Evolutionary conservation across 805 yeast genomes (phyloP), one percentile per base, ranked within the genome.

Genomic region (Pichia manshurica): DNA sequence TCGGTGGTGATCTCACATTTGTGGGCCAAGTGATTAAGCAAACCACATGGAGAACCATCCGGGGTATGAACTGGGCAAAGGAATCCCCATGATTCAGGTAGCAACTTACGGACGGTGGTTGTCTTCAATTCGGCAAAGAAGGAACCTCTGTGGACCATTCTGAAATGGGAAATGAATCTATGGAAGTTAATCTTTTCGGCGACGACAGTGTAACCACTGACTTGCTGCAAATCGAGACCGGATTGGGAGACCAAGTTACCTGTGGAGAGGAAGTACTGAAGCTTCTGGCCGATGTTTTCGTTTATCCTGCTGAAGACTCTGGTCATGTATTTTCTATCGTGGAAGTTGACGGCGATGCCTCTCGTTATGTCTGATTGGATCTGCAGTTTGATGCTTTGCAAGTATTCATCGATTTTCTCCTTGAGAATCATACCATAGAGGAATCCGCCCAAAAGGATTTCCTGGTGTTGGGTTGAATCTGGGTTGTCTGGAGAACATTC

Each of bases 131-230:
- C 96, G 39, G 99, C 97, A 66, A 93, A 93, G 82, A 93, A 93
- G 55, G 98, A 88, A 69, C 99, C 99, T 80, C 99, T 85, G 70
- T 93, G 99, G 45, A 93, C 98, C 99, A 93, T 93, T 71, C 99
- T 76, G 78, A 93, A 93, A 73, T 93, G 99, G n/a, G 98, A 83
- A 55, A 93, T 82, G 72, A 93, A 93, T 64, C 99, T 84, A 69
- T 93, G 85, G 77, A 89, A 93, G 66, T 93, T 93, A 69, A 93
- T 93, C 69, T 93, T 93, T 71, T 93, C 99, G 3, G 98, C 99
- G 53, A 93, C 98, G 56, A 93, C 99, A 1, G 99, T 93, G 67
- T 87, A 93, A 60, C 99, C 99, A 46, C 96, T 84, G 43, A 89
- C 96, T 73, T 93, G 99, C 69, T 93, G 99, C 67, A 93, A 78